A percentile compares a stretch with the other conserved stretches of the same genome.
Conservation (phyloP, 768 basidiomycete genomes). For the Pluteus cervinus region DNA sequence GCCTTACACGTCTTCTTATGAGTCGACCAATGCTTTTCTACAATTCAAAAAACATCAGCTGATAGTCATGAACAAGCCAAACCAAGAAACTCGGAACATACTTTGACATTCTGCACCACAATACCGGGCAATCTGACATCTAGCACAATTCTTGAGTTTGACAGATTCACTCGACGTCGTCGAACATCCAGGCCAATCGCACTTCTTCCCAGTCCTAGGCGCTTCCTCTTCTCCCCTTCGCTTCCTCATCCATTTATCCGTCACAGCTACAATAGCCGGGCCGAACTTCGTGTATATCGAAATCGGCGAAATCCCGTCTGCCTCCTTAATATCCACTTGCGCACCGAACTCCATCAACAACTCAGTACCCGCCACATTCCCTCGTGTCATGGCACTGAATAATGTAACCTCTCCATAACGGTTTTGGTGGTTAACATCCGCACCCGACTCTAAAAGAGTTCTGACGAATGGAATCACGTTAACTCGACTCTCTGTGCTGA, state of each 20-base stretch:
- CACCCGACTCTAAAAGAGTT: slow-evolving; percentile 34
- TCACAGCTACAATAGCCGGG: slow-evolving; percentile 34
- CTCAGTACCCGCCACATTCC: not conserved
- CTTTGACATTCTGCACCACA: slow-evolving; percentile 53
- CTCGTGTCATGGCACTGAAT: not conserved
- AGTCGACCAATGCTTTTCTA: slow-evolving; percentile 40
- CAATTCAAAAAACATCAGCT: not conserved
- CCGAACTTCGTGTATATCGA: not conserved
- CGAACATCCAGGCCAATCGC: not conserved
- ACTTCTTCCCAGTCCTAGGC: not conserved
- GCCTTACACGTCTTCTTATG: slow-evolving; percentile 46
- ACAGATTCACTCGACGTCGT: not conserved
- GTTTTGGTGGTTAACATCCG: slow-evolving; percentile 38
- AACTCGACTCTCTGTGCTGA: slow-evolving; percentile 7
- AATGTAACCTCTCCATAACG: not conserved
- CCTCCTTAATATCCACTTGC: not conserved
- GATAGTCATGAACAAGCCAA: not conserved
- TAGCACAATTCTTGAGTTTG: slow-evolving; percentile 32
- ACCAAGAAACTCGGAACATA: slow-evolving; percentile 17
- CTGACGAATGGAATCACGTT: slow-evolving; percentile 30
- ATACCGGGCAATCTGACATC: slow-evolving; percentile 42
- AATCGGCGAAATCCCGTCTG: not conserved
- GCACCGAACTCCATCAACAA: slow-evolving; percentile 1
- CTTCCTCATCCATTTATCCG: slow-evolving; percentile 42
- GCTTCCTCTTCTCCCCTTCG: slow-evolving; percentile 28